Percentiles rank a stretch among this genome's conserved stretches.
Conservation (phyloP, 2,329 filamentous ascomycete genomes). For the Gnomoniopsis smithogilvyi region DNA sequence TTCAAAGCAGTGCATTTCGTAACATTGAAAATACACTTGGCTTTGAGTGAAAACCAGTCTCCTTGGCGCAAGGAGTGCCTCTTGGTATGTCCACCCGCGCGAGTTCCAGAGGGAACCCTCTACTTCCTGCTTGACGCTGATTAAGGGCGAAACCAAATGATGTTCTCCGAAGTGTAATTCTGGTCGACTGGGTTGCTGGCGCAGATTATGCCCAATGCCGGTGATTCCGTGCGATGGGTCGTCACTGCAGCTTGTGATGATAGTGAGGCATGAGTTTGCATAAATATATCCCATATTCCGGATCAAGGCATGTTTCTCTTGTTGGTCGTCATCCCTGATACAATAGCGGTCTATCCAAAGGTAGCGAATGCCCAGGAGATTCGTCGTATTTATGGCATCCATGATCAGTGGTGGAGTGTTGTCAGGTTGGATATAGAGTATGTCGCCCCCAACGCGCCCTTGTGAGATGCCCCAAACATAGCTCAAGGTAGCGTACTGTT, state of each 20-base stretch:
- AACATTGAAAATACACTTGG: conserved; percentile 38
- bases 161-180: not conserved
- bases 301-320: conserved; percentile 26
- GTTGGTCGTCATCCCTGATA: conserved; percentile 20
- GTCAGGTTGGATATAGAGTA: not conserved
- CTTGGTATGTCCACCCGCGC: conserved; percentile 38
- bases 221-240: conserved; percentile 32
- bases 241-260: conserved; percentile 35
- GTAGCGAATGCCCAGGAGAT: conserved; percentile 30
- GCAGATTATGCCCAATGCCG: conserved; percentile 29
- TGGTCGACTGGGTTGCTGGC: not conserved
- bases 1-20: not conserved
- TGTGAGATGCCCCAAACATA: conserved; percentile 10
- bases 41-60: conserved; percentile 36
- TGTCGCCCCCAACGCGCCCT: not conserved
- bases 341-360: conserved; percentile 38
- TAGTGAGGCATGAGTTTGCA: conserved; percentile 31
- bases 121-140: conserved; percentile 4
- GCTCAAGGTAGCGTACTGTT: conserved; percentile 6
- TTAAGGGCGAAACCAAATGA: not conserved
- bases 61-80: conserved; percentile 33
- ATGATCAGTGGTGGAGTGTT: conserved; percentile 5
- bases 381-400: conserved; percentile 20
- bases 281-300: conserved; percentile 36
- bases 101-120: conserved; percentile 30